These are phyloP conservation scores for Butyriboletus appendiculatus DNA, from an alignment of 1,284 basidiomycete genomes.

Conservation along the genomic window DNA sequence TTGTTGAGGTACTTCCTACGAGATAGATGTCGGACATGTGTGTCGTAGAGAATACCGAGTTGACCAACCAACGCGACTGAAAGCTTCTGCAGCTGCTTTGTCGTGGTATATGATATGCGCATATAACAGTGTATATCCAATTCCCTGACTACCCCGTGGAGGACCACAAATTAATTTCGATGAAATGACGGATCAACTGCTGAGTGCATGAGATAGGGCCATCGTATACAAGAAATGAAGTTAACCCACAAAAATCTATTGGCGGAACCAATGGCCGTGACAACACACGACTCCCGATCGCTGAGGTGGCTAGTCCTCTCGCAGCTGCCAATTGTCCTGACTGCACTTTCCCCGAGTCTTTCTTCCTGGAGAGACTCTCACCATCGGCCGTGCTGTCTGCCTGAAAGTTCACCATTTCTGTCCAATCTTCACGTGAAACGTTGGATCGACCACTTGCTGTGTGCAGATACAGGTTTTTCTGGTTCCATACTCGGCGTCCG, in stretches of 20 bases:
- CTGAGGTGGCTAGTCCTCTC: constrained; percentile 8
- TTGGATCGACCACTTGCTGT: constrained; percentile 30
- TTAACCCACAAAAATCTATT: constrained; percentile 28
- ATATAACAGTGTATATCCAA: constrained; percentile 7
- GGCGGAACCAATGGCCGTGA: constrained; percentile 8
- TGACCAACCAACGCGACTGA: background rate
- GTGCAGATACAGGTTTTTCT: constrained; percentile 55
- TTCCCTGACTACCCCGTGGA: background rate
- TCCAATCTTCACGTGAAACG: constrained; percentile 41
- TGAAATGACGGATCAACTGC: constrained; percentile 31
- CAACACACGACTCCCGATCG: background rate
- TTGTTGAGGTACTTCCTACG: background rate
- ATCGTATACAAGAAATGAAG: background rate
- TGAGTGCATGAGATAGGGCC: background rate
- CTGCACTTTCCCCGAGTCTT: background rate
- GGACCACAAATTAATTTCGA: constrained; percentile 10
- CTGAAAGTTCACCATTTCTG: constrained; percentile 38
- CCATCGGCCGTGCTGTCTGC: background rate
- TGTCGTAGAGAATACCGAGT: background rate
- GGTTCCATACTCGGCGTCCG: constrained; percentile 67
- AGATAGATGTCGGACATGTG: background rate
- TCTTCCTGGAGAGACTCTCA: background rate
- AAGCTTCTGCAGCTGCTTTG: background rate
- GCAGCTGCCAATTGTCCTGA: background rate
- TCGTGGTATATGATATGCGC: background rate